Evolutionary conservation across 768 basidiomycete species (phyloP), one percentile per base, ranked within the genome.

Genomic region (Suillus decipiens): DNA sequence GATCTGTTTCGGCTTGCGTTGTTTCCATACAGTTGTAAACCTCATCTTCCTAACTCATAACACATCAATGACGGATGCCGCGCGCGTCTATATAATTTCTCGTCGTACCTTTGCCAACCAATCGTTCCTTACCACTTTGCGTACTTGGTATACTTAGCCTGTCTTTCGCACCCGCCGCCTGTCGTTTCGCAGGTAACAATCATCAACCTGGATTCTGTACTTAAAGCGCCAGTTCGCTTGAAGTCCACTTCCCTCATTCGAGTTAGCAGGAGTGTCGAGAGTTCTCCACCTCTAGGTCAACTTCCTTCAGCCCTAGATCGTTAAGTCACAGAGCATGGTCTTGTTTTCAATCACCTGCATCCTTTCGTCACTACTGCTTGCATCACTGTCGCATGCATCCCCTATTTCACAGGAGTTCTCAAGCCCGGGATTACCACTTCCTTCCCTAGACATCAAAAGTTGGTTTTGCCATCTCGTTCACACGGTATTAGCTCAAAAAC

Each of bases 401-500:
- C 79, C 75, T 22, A 59, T 68, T 39, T 63, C 66, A 48, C 58
- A 59, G 11, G 47, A 12, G 33, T 43, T 39, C 19, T 42, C 58
- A 34, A 50, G 64, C 12, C 58, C 67, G 17, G 41, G 31, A 33
- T 67, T 80, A 60, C 69, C 67, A 24, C 74, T 82, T 61, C 79
- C 79, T 10, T 72, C 68, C 24, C 57, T 78, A 65, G 75, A 79
- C 31, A 39, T 14, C 12, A 54, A 50, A 43, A 60, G 31, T 43
- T 61, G 82, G 11, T 71, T 85, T 19, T 86, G 85, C 76, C 74
- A 78, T 45, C 65, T 84, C 34, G 80, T 82, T 24, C 72, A 84
- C 63, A 48, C 84, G 55, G 73, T 76, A 61, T 11, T 28, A 39
- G 41, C 59, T 22, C 12, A 41, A 34, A 71, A 74, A 43, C 69